Evolutionary conservation across 2,329 filamentous ascomycete genomes (phyloP).

Genomic region (Penicillium psychrosexuale): DNA sequence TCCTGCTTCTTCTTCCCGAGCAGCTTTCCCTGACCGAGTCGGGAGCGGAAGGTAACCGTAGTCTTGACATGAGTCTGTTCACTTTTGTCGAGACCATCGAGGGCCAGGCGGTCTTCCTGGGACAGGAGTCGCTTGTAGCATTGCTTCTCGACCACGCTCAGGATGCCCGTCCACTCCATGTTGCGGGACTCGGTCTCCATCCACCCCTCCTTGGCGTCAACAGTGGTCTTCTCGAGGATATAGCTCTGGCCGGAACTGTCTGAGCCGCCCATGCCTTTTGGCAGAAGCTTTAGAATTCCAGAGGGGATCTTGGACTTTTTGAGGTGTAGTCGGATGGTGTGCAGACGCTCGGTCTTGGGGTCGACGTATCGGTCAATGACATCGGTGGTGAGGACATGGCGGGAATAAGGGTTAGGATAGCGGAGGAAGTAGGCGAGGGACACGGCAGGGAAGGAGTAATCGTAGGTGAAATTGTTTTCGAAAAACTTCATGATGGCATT

Average conservation of each 20-base stretch:
- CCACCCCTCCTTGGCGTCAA: constrained; percentile 62
- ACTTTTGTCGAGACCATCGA: constrained; percentile 36
- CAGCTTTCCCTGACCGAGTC: constrained; percentile 57
- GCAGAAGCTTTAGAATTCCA: constrained; percentile 59
- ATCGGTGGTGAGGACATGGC: constrained; percentile 64
- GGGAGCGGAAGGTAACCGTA: constrained; percentile 60
- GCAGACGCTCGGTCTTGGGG: constrained; percentile 56
- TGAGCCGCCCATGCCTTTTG: constrained; percentile 56
- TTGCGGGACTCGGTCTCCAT: constrained; percentile 65
- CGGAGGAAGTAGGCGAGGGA: constrained; percentile 67
- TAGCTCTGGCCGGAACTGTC: constrained; percentile 60
- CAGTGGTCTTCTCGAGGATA: constrained; percentile 61
- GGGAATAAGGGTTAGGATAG: constrained; percentile 65
- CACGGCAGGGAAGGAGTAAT: constrained; percentile 64
- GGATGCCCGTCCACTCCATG: constrained; percentile 63
- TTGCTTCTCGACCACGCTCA: constrained; percentile 62
- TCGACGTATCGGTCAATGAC: constrained; percentile 63
- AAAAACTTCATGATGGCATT: constrained; percentile 51
- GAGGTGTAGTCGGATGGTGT: constrained; percentile 60
- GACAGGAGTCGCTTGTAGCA: constrained; percentile 49
- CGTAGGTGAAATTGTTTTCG: constrained; percentile 57
- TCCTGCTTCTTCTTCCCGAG: constrained; percentile 43
- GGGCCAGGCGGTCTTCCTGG: constrained; percentile 19
- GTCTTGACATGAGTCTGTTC: constrained; percentile 58
- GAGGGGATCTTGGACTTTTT: constrained; percentile 62